phyloP scores from a whole-genome alignment of 192 early-diverging fungal species.

The Coemansia sp. region DNA sequence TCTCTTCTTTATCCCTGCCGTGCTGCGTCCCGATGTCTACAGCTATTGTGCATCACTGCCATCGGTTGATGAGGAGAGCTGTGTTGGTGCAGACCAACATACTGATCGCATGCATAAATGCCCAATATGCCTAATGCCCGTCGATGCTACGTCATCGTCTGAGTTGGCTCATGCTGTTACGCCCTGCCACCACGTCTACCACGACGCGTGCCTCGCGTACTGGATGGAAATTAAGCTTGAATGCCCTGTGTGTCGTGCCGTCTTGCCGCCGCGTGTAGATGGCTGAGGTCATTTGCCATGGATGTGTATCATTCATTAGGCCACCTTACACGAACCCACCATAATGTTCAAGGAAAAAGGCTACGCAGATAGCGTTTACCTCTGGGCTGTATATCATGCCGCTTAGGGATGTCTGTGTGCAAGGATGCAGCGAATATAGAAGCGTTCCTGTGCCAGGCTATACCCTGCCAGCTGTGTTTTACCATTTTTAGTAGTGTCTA shows the following conservation, averaged over 20 bases:
- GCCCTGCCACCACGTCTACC: constrained; percentile 77
- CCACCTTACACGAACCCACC: too few species aligned
- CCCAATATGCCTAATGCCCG: constrained; percentile 65
- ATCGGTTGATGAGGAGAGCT: background rate
- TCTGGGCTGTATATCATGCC: too few species aligned
- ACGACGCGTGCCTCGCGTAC: constrained; percentile 66
- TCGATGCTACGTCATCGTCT: constrained; percentile 44
- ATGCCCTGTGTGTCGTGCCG: constrained; percentile 65
- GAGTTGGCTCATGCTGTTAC: constrained; percentile 65
- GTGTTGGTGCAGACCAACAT: background rate
- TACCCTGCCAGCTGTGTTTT: too few species aligned
- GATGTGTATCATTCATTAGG: too few species aligned
- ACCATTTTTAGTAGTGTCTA: too few species aligned
- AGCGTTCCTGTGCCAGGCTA: too few species aligned
- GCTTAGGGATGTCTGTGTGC: too few species aligned
- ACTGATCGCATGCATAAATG: constrained; percentile 50
- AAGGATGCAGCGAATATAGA: too few species aligned
- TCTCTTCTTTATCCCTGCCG: constrained; percentile 70
- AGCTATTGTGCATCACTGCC: constrained; percentile 66
- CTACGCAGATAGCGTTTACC: too few species aligned
- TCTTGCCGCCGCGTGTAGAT: constrained; percentile 58
- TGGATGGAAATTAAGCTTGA: constrained; percentile 85
- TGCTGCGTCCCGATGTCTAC: constrained; percentile 65
- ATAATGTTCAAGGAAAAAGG: too few species aligned
- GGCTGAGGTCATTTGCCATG: too few species aligned